phyloP scores from a whole-genome alignment of 306 rosid species.

The Morella rubra region DNA sequence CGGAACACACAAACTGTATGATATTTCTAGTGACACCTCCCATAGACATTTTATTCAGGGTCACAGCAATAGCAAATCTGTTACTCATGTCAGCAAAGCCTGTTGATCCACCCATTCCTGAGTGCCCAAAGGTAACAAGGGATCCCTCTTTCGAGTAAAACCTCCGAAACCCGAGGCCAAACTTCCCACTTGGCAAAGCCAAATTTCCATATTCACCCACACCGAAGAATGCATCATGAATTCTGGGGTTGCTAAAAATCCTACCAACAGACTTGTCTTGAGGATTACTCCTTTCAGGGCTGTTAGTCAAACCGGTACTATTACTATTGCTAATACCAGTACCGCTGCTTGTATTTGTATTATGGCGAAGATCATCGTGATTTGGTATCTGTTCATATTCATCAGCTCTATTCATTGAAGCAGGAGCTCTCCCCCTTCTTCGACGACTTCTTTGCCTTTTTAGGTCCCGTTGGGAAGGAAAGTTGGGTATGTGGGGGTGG shows the following conservation, averaged over 20 bases:
- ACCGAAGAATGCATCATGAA: slow-evolving; percentile 82
- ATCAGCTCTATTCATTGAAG: slow-evolving; percentile 12
- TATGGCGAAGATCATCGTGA: slow-evolving; percentile 14
- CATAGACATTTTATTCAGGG: slow-evolving; percentile 76
- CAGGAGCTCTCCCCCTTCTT: slow-evolving; percentile 30
- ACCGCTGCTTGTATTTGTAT: slow-evolving; percentile 25
- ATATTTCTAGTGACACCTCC: slow-evolving; percentile 68
- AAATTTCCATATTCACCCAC: slow-evolving; percentile 57
- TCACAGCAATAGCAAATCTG: slow-evolving; percentile 78
- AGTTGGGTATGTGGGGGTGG: slow-evolving; percentile 80
- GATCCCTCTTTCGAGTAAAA: slow-evolving; percentile 55
- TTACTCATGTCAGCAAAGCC: slow-evolving; percentile 69
- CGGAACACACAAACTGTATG: slow-evolving; percentile 76
- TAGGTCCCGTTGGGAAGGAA: slow-evolving; percentile 38
- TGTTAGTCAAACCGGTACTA: slow-evolving; percentile 11
- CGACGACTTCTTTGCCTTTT: slow-evolving; percentile 37
- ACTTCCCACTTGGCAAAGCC: slow-evolving; percentile 48
- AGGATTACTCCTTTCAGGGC: slow-evolving; percentile 14
- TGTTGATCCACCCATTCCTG: slow-evolving; percentile 97
- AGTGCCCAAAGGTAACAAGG: slow-evolving; percentile 77
- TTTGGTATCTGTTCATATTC: slow-evolving; percentile 29
- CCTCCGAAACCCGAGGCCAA: slow-evolving; percentile 85
- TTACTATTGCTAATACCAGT: slow-evolving; percentile 26
- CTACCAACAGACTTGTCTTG: slow-evolving; percentile 27
- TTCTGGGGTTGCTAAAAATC: slow-evolving; percentile 58